Base-by-base conservation (phyloP, 164 flowering plant species). In the Warburgia ugandensis region DNA sequence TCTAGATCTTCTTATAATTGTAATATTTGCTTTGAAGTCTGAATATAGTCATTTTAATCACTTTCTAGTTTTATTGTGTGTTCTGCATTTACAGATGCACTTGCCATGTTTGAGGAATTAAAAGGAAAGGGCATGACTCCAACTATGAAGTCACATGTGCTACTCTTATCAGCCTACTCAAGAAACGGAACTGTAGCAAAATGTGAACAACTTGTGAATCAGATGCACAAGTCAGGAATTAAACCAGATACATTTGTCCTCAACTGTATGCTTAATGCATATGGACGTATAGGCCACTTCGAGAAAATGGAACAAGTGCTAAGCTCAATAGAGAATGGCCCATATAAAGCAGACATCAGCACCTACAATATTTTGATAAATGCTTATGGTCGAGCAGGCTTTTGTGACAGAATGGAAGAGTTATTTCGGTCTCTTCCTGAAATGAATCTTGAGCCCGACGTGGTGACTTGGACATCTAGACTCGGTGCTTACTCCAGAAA, bases 71-170 rank as follows among this genome's bases (percentile, higher is more conserved):
- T 39, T 39, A 14, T 50, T 26, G 27, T 50, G 19, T 27, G 1
- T 12, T 43, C 1, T 40, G 23, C 35, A n/a, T 47, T 45, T 50
- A 31, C 31, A 85, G 95, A 86, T 65, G 94, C 94, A 16, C 69
- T 73, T 57, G 67, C 72, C 2, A 69, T 74, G 35, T 89, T 89
- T 60, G 82, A 78, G 35, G 82, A 80, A 55, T 79, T 86, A 80
- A 78, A 74, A 62, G 62, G 73, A 11, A 63, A 73, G 2, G 90
- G 92, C 14, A 72, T 86, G 58, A 68, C 67, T 31, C 94, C 95
- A 49, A 86, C 95, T 3, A 78, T 86, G 95, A 89, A 89, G 66
- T 89, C 97, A 55, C 86, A 86, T 71, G 83, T 89, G 95, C 68
- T 86, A 25, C 78, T 89, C 41, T 49, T 89, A 21, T 77, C 78